Conservation (phyloP, 108 stramenopile genomes). For the Cyclostephanos invisitatus region DNA sequence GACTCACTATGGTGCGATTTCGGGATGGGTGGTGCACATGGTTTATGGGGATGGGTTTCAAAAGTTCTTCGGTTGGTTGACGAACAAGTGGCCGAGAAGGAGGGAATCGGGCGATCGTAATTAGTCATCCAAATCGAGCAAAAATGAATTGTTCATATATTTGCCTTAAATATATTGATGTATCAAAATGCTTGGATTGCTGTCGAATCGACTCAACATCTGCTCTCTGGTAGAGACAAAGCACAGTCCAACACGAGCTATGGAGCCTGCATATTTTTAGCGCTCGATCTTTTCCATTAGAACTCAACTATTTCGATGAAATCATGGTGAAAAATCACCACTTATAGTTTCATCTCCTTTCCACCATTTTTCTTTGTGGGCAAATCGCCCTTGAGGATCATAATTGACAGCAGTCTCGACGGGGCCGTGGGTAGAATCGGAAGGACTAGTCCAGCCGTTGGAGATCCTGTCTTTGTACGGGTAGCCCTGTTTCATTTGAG, state of each 20-base stretch:
- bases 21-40: conserved; percentile 70
- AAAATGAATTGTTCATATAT: no score
- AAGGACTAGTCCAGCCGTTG: neutral
- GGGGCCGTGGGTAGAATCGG: neutral
- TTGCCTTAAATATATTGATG: no score
- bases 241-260: no score
- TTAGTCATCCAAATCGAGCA: neutral
- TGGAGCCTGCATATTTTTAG: neutral
- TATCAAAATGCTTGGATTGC: neutral
- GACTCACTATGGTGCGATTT: conserved; percentile 70
- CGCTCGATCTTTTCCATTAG: neutral
- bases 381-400: conserved; percentile 8
- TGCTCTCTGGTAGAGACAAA: no score
- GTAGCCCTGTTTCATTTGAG: neutral
- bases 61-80: conserved; percentile 38
- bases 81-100: conserved; percentile 14
- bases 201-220: neutral
- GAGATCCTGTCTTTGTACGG: conserved; percentile 13
- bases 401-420: neutral
- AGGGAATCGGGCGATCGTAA: neutral
- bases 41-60: conserved; percentile 54
- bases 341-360: conserved; percentile 4
- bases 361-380: conserved; percentile 7
- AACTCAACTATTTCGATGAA: neutral
- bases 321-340: conserved; percentile 10